Percentiles rank a stretch among this genome's conserved stretches.
Conservation (phyloP, 2,329 filamentous ascomycete genomes). For the Coniochaeta sp. region DNA sequence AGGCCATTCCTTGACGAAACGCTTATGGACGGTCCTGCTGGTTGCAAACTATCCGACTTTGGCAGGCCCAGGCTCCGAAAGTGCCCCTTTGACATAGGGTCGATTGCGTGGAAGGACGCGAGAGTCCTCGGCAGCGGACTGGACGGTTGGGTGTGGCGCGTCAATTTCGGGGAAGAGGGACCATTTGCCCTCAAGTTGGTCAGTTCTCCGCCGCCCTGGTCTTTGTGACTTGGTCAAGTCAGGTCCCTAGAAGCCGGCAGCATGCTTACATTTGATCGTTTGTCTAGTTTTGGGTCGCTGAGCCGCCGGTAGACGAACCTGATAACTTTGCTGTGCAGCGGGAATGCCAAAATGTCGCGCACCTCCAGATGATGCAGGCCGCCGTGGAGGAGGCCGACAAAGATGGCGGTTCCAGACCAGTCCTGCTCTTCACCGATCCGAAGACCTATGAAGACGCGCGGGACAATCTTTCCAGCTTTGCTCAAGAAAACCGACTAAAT, state of each 20-base stretch:
- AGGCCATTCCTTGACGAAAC: background rate
- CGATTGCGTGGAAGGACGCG: background rate
- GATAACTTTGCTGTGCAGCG: slow-evolving; percentile 1
- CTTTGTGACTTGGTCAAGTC: too few relatives aligned
- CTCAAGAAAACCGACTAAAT: background rate
- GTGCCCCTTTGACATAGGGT: background rate
- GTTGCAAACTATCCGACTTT: background rate
- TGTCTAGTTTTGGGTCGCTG: background rate
- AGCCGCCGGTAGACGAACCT: background rate
- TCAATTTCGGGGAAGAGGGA: background rate
- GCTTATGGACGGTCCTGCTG: background rate
- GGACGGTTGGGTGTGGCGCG: background rate
- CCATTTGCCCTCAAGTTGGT: background rate
- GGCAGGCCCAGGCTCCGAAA: background rate
- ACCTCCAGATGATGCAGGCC: slow-evolving; percentile 1
- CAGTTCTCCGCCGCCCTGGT: too few relatives aligned
- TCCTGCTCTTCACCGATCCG: background rate
- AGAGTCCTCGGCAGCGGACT: background rate
- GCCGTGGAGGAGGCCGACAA: background rate
- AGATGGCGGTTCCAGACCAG: background rate
- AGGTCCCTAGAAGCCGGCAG: too few relatives aligned
- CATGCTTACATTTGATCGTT: background rate
- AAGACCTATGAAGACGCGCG: background rate
- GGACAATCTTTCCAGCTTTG: background rate
- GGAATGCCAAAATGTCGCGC: slow-evolving; percentile 2